phyloP scores from a whole-genome alignment of 2,329 filamentous ascomycete genomes.

The Elsinoe necatrix region DNA sequence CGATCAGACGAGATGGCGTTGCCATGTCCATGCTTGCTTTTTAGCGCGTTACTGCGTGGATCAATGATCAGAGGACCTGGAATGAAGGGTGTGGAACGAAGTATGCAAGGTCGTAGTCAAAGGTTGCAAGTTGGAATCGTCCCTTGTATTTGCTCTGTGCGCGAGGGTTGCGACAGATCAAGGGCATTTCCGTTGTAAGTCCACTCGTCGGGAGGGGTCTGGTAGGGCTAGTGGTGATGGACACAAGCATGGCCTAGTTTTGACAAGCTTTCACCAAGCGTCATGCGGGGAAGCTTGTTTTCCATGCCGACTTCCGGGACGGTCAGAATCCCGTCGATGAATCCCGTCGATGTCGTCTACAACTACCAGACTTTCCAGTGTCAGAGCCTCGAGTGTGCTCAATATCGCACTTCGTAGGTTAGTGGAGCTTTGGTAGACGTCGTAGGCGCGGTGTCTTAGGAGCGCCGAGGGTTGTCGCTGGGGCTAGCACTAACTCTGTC shows the following conservation, averaged over 20 bases:
- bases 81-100: background rate
- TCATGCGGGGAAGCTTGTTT: background rate
- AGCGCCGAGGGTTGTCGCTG: no score
- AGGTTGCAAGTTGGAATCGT: background rate
- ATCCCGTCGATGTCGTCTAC: background rate
- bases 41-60: background rate
- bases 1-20: background rate
- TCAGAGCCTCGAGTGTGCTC: no score
- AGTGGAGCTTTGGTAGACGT: no score
- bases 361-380: background rate
- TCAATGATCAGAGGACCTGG: background rate
- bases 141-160: background rate
- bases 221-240: background rate
- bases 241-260: conserved; percentile 9
- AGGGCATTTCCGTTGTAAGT: background rate
- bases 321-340: background rate
- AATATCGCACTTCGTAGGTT: no score
- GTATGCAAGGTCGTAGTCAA: background rate
- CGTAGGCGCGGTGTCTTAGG: no score
- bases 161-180: background rate
- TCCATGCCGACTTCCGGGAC: conserved; percentile 1
- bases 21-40: background rate
- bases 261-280: conserved; percentile 6
- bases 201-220: background rate
- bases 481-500: no score